Evolutionary conservation across 2,329 filamentous ascomycete species (phyloP).

Genomic region (Acephala macrosclerotiorum): DNA sequence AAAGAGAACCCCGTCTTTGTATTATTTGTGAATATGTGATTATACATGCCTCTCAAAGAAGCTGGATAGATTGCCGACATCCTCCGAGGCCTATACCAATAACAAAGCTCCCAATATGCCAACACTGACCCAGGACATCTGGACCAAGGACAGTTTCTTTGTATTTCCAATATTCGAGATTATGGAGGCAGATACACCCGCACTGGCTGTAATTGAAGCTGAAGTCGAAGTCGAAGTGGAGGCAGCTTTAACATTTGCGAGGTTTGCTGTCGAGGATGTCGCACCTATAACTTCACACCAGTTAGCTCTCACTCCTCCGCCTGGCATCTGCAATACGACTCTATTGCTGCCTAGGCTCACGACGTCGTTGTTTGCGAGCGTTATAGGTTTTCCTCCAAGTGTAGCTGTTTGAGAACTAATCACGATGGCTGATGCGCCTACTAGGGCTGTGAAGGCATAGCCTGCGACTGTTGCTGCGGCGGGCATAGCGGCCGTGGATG

Average conservation of each 20-base stretch:
- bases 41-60: too few relatives aligned
- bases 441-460: not conserved
- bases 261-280: not conserved
- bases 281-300: not conserved
- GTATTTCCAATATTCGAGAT: not conserved
- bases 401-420: slow-evolving; percentile 20
- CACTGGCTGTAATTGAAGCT: too few relatives aligned
- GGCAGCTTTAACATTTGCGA: not conserved
- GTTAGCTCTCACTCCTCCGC: slow-evolving; percentile 17
- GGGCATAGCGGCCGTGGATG: not conserved
- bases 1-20: too few relatives aligned
- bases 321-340: slow-evolving; percentile 23
- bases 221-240: not conserved
- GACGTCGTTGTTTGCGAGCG: slow-evolving; percentile 20
- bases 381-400: slow-evolving; percentile 17
- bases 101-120: not conserved
- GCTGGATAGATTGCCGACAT: too few relatives aligned
- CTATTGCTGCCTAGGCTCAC: slow-evolving; percentile 22
- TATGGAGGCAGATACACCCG: not conserved
- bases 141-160: too few relatives aligned
- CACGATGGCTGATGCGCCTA: slow-evolving; percentile 1
- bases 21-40: too few relatives aligned
- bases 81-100: slow-evolving; percentile 3
- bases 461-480: slow-evolving; percentile 6
- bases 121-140: not conserved